Conservation (phyloP, 257 asterid species). For the Dorcoceras hygrometricum region DNA sequence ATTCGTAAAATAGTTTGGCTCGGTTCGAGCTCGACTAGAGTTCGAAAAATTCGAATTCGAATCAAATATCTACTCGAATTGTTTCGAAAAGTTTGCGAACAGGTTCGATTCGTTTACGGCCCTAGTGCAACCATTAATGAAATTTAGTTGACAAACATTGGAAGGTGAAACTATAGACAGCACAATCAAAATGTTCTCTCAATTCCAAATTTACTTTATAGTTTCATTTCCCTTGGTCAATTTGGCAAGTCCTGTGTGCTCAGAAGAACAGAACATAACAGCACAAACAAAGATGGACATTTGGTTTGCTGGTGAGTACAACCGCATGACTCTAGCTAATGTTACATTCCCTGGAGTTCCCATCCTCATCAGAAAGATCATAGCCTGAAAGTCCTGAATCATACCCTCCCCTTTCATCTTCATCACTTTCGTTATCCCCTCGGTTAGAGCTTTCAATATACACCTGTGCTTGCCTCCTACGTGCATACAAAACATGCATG, state of each 20-base stretch:
- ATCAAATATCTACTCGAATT: no score
- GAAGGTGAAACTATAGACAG: background rate
- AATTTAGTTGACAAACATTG: background rate
- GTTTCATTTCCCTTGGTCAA: background rate
- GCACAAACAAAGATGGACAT: background rate
- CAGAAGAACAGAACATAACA: background rate
- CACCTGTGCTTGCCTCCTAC: constrained; percentile 67
- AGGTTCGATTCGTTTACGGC: no score
- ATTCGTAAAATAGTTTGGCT: no score
- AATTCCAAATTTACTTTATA: background rate
- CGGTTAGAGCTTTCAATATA: constrained; percentile 42
- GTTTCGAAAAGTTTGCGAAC: no score
- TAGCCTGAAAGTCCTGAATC: constrained; percentile 47
- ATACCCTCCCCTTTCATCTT: constrained; percentile 36
- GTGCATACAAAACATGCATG: constrained; percentile 71
- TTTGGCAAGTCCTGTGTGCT: background rate
- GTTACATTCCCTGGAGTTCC: constrained; percentile 56
- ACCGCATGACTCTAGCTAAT: constrained; percentile 43
- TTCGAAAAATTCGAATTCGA: no score
- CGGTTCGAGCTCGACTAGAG: no score
- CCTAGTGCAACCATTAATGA: no score
- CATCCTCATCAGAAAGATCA: constrained; percentile 47
- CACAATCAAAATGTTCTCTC: background rate
- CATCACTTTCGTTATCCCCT: constrained; percentile 40
- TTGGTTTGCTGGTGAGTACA: background rate